Evolutionary conservation across 2,329 filamentous ascomycete genomes (phyloP), one percentile per base, ranked within the genome.

Genomic region (Aspergillus nomiae): DNA sequence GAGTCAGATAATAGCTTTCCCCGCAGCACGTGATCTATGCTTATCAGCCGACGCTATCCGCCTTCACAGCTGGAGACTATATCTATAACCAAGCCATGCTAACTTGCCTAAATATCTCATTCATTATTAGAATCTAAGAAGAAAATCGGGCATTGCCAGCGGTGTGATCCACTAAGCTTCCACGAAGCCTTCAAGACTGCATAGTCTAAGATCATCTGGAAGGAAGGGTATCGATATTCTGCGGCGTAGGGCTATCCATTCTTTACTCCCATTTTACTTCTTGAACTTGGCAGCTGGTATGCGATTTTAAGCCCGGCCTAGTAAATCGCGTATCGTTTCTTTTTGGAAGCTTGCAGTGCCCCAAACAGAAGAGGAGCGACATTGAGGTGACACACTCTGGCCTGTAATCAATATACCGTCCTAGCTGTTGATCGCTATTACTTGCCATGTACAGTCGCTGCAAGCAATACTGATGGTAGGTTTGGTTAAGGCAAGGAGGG

Each of bases 21-120:
- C 68, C 68, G 68, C 68, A 69, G 58, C 68, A 70, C 68, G 68
- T 70, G 68, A 70, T 34, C 9, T 16, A 36, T 63, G 59, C 43
- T 63, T 65, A 62, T 61, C 64, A 32, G 41, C 59, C 61, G 64
- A 63, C 51, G 59, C 19, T 68, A 63, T 58, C 63, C 66, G 65
- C 45, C 16, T 8, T 19, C 16, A 21, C n/a, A 46, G 11, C 9
- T 51, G 45, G 34, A 30, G 30, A 58, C 26, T n/a, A 50, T 12
- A 50, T 19, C 9, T 32, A 32, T 0, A 10, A n/a, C 34, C 48
- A 21, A 12, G 16, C 19, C 21, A 32, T 34, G 2, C 4, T 12
- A 32, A n/a, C 28, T 32, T 51, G 16, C 1, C n/a, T 5, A n/a
- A 51, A 4, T 34, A 51, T n/a, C 8, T 32, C 28, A 10, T 32